A percentile compares a stretch with the other conserved stretches of the same genome.
Conservation (phyloP, 306 rosid genomes). For the Clitoria ternatea region DNA sequence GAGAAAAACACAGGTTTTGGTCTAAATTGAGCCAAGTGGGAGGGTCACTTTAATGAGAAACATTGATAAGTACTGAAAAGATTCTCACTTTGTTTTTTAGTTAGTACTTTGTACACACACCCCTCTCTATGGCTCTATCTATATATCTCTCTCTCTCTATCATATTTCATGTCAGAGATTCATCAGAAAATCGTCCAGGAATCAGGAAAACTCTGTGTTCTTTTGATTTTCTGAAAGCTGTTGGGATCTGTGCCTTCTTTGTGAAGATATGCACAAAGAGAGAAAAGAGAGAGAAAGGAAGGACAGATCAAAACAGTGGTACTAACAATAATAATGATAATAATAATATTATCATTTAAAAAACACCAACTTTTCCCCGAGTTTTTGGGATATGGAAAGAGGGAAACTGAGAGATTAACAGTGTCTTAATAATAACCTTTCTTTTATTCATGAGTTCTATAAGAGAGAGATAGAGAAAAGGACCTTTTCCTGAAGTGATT, state of each 20-base stretch:
- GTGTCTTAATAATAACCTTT: constrained; percentile 45
- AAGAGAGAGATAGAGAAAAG: neutral
- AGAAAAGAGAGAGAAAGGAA: neutral
- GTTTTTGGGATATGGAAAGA: constrained; percentile 44
- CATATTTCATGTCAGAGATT: constrained; percentile 47
- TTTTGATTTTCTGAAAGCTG: constrained; percentile 65
- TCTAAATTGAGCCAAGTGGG: constrained; percentile 35
- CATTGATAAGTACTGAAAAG: constrained; percentile 60
- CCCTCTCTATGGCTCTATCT: constrained; percentile 8
- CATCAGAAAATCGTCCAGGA: constrained; percentile 77
- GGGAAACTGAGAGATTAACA: constrained; percentile 40
- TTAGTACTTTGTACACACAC: constrained; percentile 25
- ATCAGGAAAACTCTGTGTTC: constrained; percentile 66
- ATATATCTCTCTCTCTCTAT: constrained; percentile 29
- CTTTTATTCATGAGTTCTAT: constrained; percentile 30
- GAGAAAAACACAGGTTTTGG: constrained; percentile 17
- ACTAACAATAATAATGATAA: too few species aligned
- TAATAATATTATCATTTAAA: constrained; percentile 32
- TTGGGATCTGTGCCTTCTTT: constrained; percentile 76
- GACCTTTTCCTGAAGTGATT: constrained; percentile 71
- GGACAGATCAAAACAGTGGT: constrained; percentile 31
- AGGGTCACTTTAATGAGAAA: constrained; percentile 31
- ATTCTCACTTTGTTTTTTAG: constrained; percentile 51
- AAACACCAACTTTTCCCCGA: constrained; percentile 46
- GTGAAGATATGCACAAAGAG: constrained; percentile 28